These are phyloP conservation scores for Chlamydomonas reinhardtii DNA, from an alignment of 163 green algal genomes.

Conservation along the genomic window DNA sequence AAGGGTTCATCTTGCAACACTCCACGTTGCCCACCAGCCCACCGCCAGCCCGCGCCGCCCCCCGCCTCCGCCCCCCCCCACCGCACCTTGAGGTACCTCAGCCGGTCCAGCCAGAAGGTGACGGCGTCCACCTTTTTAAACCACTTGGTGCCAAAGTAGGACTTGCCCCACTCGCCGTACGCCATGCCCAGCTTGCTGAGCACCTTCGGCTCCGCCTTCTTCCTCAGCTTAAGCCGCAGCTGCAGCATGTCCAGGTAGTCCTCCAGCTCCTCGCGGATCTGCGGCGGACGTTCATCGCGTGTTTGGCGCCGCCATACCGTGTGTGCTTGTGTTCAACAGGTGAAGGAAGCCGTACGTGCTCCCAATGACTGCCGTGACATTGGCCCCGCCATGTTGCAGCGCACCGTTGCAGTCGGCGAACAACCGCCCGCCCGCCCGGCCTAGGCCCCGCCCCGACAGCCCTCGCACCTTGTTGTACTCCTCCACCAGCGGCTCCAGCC, in stretches of 20 bases:
- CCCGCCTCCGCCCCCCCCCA: no score
- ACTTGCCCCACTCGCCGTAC: constrained; percentile 32
- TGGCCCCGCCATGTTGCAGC: no score
- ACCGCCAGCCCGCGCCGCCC: no score
- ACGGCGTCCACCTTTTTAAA: constrained; percentile 42
- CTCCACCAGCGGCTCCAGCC: constrained; percentile 14
- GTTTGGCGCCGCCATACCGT: no score
- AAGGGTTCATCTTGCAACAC: no score
- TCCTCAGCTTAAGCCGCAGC: constrained; percentile 22
- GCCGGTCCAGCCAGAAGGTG: constrained; percentile 23
- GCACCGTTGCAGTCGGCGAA: no score
- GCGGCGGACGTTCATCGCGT: background rate
- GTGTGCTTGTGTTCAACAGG: background rate
- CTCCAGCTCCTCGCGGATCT: constrained; percentile 42
- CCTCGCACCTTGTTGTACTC: constrained; percentile 51
- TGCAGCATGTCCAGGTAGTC: constrained; percentile 47
- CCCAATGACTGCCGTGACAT: no score
- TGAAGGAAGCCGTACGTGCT: no score
- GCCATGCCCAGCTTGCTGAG: background rate
- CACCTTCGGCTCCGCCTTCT: constrained; percentile 16
- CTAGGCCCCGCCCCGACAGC: no score
- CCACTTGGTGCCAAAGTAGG: background rate
- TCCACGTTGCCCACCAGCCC: no score
- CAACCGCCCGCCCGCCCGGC: background rate
- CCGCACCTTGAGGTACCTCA: constrained; percentile 18